phyloP scores from a whole-genome alignment of 2,329 filamentous ascomycete species.

The Beauveria caledonica region DNA sequence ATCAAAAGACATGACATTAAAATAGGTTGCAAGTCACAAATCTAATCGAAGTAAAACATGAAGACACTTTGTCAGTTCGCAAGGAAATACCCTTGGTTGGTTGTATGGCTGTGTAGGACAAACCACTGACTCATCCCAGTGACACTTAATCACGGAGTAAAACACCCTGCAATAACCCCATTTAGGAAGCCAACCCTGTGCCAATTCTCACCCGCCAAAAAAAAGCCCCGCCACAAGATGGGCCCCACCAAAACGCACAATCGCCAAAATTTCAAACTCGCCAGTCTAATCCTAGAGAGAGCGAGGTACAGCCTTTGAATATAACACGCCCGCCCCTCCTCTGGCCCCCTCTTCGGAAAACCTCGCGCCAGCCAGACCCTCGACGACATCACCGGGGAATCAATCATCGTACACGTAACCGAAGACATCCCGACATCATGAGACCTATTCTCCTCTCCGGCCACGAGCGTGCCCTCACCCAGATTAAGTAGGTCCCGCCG shows the following conservation, averaged over 20 bases:
- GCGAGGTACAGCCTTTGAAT: not conserved
- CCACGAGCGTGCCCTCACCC: constrained; percentile 93
- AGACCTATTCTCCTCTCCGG: constrained; percentile 92
- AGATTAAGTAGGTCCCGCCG: constrained; percentile 64
- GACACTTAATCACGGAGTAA: not conserved
- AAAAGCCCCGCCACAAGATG: constrained; percentile 8
- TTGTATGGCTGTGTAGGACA: not conserved
- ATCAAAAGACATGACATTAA: too few species aligned
- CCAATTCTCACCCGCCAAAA: not conserved
- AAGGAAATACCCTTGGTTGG: not conserved
- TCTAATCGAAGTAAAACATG: too few species aligned
- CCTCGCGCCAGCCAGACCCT: constrained; percentile 1
- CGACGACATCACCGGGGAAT: not conserved
- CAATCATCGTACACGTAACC: not conserved
- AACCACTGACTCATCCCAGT: not conserved
- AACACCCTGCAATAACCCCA: not conserved
- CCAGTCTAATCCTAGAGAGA: constrained; percentile 16
- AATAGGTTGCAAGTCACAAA: too few species aligned
- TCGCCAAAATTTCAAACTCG: constrained; percentile 34
- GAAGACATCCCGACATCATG: constrained; percentile 50
- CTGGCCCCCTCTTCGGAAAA: constrained; percentile 8
- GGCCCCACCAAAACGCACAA: constrained; percentile 40
- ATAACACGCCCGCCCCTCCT: constrained; percentile 6
- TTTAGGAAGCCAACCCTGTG: not conserved
- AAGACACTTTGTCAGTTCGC: too few species aligned